Percentiles rank a stretch among this genome's conserved stretches.
phyloP scores from a whole-genome alignment of 148 eudicot species.

The Cornus suecica region DNA sequence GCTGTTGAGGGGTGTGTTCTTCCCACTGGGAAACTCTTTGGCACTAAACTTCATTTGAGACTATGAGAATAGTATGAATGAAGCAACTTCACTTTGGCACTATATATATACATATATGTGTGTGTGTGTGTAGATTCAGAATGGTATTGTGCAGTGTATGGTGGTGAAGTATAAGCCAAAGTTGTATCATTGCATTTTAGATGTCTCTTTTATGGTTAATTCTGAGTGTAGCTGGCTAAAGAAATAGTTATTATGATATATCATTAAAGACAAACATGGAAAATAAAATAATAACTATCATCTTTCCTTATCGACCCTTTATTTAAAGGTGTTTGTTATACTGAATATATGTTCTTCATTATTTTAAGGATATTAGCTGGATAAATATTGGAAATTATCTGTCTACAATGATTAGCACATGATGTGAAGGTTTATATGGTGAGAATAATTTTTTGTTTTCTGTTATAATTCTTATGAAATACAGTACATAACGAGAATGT shows the following conservation, averaged over 20 bases:
- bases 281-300: no score
- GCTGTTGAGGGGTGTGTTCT: slow-evolving; percentile 3
- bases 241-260: not conserved
- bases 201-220: not conserved
- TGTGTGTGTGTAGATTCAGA: not conserved
- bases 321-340: not conserved
- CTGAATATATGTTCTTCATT: not conserved
- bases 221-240: not conserved
- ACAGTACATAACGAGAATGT: no score
- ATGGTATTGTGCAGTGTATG: not conserved
- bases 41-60: not conserved
- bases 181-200: not conserved
- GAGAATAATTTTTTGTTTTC: no score
- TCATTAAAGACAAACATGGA: not conserved
- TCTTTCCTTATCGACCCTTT: not conserved
- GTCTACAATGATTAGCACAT: not conserved
- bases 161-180: not conserved
- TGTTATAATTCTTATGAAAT: not conserved
- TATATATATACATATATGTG: not conserved
- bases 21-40: slow-evolving; percentile 2
- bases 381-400: not conserved
- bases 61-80: not conserved
- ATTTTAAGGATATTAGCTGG: not conserved
- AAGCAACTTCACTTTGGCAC: not conserved
- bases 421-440: not conserved